phyloP scores from a whole-genome alignment of 306 rosid genomes.

The Delonix regia region DNA sequence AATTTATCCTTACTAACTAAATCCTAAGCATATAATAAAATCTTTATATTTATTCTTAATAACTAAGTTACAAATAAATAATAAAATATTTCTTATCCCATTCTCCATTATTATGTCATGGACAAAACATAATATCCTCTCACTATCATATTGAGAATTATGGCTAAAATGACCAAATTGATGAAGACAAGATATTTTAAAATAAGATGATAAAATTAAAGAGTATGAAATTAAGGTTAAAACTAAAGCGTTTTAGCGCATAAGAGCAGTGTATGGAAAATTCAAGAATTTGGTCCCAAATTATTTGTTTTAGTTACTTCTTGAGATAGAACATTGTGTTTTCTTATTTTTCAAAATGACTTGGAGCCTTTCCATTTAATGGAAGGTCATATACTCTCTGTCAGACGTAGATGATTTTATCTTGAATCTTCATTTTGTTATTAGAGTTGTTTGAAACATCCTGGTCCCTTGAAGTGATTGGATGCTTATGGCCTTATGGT shows the following conservation, averaged over 20 bases:
- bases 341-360: not conserved
- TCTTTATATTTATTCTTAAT: too few species aligned
- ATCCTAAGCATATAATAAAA: too few species aligned
- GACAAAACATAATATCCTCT: constrained; percentile 17
- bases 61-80: too few species aligned
- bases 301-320: constrained; percentile 15
- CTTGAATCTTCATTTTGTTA: not conserved
- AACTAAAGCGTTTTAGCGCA: constrained; percentile 24
- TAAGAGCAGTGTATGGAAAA: constrained; percentile 7
- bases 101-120: too few species aligned
- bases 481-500: not conserved
- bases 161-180: constrained; percentile 28
- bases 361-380: not conserved
- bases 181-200: not conserved
- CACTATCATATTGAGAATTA: constrained; percentile 11
- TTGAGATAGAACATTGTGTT: not conserved
- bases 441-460: not conserved
- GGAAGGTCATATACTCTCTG: not conserved
- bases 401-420: not conserved
- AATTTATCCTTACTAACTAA: too few species aligned
- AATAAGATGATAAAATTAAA: constrained; percentile 8
- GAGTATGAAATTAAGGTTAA: constrained; percentile 11
- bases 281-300: constrained; percentile 16
- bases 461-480: not conserved
- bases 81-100: too few species aligned